Conservation (phyloP, 352 stramenopile genomes). For the Phytophthora meadii region DNA sequence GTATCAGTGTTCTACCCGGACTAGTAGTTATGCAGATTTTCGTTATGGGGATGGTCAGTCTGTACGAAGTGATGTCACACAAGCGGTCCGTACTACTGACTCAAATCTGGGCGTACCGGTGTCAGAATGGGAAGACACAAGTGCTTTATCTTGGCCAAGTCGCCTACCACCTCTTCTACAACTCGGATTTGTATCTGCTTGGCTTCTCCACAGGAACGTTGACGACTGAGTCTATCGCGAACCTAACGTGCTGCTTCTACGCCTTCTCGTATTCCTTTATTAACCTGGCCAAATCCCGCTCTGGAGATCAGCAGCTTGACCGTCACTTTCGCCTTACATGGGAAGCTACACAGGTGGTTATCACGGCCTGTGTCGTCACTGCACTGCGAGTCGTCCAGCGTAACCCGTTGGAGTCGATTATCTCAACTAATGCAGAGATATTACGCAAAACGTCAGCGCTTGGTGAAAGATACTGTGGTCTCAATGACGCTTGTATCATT, state of each 20-base stretch:
- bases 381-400: slow-evolving; percentile 11
- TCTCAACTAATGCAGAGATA: slow-evolving; percentile 26
- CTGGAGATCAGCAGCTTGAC: slow-evolving; percentile 18
- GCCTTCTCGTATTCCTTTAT: slow-evolving; percentile 23
- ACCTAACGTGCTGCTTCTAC: slow-evolving; percentile 20
- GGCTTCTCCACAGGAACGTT: slow-evolving; percentile 33
- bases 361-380: slow-evolving; percentile 12
- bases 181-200: slow-evolving; percentile 33
- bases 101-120: slow-evolving; percentile 7
- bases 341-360: slow-evolving; percentile 18
- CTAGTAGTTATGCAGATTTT: slow-evolving; percentile 41
- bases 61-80: slow-evolving; percentile 40
- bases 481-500: slow-evolving; percentile 31
- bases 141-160: slow-evolving; percentile 28
- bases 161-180: slow-evolving; percentile 31
- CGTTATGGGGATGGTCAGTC: slow-evolving; percentile 33
- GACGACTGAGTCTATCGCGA: slow-evolving; percentile 16
- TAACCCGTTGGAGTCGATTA: slow-evolving; percentile 26
- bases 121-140: slow-evolving; percentile 32
- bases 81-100: slow-evolving; percentile 33
- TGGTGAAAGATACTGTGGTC: slow-evolving; percentile 16
- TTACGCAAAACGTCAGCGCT: slow-evolving; percentile 27
- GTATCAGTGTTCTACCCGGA: slow-evolving; percentile 24
- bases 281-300: slow-evolving; percentile 11
- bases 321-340: slow-evolving; percentile 16